These are phyloP conservation scores for Spergularia marina DNA, from an alignment of 148 eudicot genomes.

Conservation along the genomic window DNA sequence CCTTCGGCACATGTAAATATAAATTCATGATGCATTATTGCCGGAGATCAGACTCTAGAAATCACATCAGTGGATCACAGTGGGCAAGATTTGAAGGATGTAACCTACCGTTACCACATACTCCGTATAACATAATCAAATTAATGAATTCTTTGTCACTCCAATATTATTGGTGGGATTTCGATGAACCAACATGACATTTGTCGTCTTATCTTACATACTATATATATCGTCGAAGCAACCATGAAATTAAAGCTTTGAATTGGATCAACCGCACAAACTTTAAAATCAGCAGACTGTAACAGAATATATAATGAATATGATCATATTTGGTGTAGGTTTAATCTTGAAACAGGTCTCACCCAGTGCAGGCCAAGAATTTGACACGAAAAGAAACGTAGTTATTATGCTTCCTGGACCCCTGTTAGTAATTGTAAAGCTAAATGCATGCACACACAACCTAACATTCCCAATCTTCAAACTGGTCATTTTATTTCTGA, in stretches of 20 bases:
- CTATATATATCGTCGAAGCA: background rate
- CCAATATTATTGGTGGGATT: no score
- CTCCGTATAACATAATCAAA: no score
- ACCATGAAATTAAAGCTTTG: background rate
- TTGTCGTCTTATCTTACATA: background rate
- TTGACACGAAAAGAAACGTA: background rate
- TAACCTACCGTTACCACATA: no score
- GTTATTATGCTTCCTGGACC: constrained; percentile 2
- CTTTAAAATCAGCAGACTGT: background rate
- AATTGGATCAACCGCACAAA: background rate
- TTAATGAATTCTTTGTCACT: no score
- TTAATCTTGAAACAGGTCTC: background rate
- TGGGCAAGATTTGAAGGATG: no score
- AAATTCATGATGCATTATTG: no score
- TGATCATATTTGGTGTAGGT: constrained; percentile 7
- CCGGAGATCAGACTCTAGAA: no score
- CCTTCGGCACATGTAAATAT: no score
- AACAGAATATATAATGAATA: no score
- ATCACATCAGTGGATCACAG: no score
- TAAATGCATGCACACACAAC: background rate
- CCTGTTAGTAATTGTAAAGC: background rate
- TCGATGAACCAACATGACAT: background rate
- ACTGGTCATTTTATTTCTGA: no score
- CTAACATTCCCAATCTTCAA: no score
- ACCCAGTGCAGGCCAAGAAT: background rate